These are phyloP conservation scores for Cyclanthera cordifolia DNA, from an alignment of 306 rosid species.

Conservation along the genomic window DNA sequence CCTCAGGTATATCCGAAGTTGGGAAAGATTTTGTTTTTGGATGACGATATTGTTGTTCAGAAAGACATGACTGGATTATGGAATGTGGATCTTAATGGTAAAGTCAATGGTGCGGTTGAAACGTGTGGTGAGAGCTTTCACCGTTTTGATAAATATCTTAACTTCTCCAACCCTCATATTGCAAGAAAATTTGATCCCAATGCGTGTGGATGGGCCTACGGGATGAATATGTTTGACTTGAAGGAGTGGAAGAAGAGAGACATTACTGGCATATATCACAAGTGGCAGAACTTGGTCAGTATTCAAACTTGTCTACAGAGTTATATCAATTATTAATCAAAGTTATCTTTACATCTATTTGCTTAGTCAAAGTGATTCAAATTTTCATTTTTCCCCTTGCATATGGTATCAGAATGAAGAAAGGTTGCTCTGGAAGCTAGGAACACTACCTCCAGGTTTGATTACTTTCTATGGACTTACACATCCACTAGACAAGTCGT, in stretches of 20 bases:
- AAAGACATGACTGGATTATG: constrained; percentile 88
- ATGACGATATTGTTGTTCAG: constrained; percentile 96
- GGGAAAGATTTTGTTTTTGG: constrained; percentile 85
- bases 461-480: constrained; percentile 90
- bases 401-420: constrained; percentile 64
- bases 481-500: constrained; percentile 73
- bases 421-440: constrained; percentile 89
- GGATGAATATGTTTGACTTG: constrained; percentile 92
- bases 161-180: constrained; percentile 85
- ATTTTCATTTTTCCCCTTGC: background rate
- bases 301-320: constrained; percentile 13
- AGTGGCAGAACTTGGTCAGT: constrained; percentile 95
- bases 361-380: background rate
- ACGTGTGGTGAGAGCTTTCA: constrained; percentile 97
- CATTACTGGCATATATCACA: constrained; percentile 96
- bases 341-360: background rate
- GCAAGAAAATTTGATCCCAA: constrained; percentile 90
- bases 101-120: constrained; percentile 99
- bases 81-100: constrained; percentile 70
- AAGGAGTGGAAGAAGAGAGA: constrained; percentile 86
- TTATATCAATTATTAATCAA: background rate
- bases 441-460: constrained; percentile 90
- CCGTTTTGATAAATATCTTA: constrained; percentile 89
- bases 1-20: constrained; percentile 92
- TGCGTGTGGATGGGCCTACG: constrained; percentile 99